Base-by-base conservation (phyloP, 495 filamentous ascomycete species). In the Penicillium waksmanii region DNA sequence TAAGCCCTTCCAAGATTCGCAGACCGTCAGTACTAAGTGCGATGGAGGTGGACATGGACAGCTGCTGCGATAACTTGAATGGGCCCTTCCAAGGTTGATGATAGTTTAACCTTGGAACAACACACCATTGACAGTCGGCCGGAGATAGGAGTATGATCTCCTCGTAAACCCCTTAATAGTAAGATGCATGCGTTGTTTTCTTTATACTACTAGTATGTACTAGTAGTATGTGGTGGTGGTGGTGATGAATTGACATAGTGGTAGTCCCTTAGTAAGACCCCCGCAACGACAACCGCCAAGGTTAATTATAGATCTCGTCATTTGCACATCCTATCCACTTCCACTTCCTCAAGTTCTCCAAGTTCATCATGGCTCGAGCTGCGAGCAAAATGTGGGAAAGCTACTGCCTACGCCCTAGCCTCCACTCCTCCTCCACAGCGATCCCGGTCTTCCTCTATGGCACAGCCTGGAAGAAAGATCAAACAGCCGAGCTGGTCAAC, bases 401-500 rank as follows among this genome's bases (percentile, higher is more conserved):
- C 19, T 72, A 74, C 44, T 60, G 61, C 57, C 64, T 78, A 49
- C 73, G 71, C 23, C 63, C 71, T n/a, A 63, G 61, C 27, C 71
- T 63, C 36, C 58, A 67, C 27, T 67, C 66, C 7, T 58, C 63
- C 11, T 60, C 73, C 23, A 60, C 69, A 7, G 53, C 65, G 17
- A 58, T 80, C 34, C 88, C 87, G 7, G 74, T 78, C 56, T 80
- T 92, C 59, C 71, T 95, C 56, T 96, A 96, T 66, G 91, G 91
- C 44, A 93, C 90, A 8, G 91, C 91, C n/a, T 94, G 91, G 91
- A 93, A 94, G 74, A 89, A 91, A 68, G 85, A 87, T 3, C 73
- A 72, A 27, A 92, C 88, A 1, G 78, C 82, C 18, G 80, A 85
- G 36, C 79, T 92, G 1, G 89, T 93, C 25, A 80, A 87, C 64